Evolutionary conservation across 805 yeast species (phyloP), one percentile per base, ranked within the genome.

Genomic region (Wickerhamiella siamensis): DNA sequence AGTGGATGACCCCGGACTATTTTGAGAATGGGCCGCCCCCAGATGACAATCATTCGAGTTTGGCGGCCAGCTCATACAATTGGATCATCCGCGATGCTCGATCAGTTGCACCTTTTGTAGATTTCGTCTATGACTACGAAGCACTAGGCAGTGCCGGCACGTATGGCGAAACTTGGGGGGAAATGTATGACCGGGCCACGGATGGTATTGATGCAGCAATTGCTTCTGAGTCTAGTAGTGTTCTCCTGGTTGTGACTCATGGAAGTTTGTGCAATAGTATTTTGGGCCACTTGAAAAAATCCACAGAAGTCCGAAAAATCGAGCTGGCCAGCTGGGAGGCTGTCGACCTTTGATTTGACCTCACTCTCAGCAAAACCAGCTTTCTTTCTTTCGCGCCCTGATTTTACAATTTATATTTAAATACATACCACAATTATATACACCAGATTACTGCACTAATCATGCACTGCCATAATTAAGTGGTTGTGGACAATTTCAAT

Each of bases 191-290:
- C 8, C 51, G 66, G 8, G 58, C 58, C 32, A 36, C 47, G 22
- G 22, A 24, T 6, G 65, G 62, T 5, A 43, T 58, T 4, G 39
- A 44, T 10, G 42, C 41, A n/a, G 48, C 58, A 4, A 38, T 58
- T 9, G 44, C 40, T n/a, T 45, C 19, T 24, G 32, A 12, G 22
- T 18, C 14, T 8, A 17, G 15, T 19, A 18, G 17, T 5, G 35
- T 34, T 5, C 40, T 60, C 9, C 40, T 61, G 2, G 41, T 61
- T 6, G 65, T 62, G 9, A 57, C 66, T 18, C 66, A 62, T 40
- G 66, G 66, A 3, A 64, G 66, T 4, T 57, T 62, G 3, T 58
- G 64, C 45, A 63, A 62, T 33, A 56, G 66, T 4, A 44, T 61
- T 32, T 50, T 62, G n/a, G 63, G 61, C 9, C 52, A 49, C 5